A percentile compares a stretch with the other conserved stretches of the same genome.
Conservation (phyloP, 805 yeast genomes). For the Lipomyces starkeyi region DNA sequence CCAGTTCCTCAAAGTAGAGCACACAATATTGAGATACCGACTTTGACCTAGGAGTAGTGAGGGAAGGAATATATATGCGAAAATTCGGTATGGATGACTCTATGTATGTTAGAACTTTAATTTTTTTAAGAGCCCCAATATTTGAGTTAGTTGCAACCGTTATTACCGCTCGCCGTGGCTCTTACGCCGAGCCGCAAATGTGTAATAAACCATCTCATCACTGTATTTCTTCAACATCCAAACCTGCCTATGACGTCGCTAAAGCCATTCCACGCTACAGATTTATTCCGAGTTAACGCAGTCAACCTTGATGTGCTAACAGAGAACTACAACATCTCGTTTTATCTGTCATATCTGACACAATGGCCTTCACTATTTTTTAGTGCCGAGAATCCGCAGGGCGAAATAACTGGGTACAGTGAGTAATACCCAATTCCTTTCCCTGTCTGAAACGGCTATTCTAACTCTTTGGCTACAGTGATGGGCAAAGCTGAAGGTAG, state of each 20-base stretch:
- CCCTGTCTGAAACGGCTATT: background rate
- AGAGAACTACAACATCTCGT: constrained; percentile 84
- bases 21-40: background rate
- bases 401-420: constrained; percentile 52
- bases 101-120: background rate
- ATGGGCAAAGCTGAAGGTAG: constrained; percentile 96
- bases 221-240: background rate
- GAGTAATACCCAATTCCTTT: constrained; percentile 8
- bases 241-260: constrained; percentile 73
- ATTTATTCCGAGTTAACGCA: constrained; percentile 71
- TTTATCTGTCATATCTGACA: constrained; percentile 80
- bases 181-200: background rate
- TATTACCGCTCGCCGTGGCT: background rate
- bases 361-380: constrained; percentile 91
- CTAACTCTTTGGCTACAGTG: constrained; percentile 61
- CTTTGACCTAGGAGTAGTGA: background rate
- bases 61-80: background rate
- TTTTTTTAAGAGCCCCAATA: background rate
- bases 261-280: constrained; percentile 86
- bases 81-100: background rate
- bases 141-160: background rate
- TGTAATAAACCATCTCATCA: background rate
- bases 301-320: constrained; percentile 89
- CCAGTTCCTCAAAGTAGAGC: background rate
- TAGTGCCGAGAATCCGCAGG: constrained; percentile 57